A percentile compares a stretch with the other conserved stretches of the same genome.
Conservation (phyloP, 495 filamentous ascomycete species). For the Jackrogersella multiformis region DNA sequence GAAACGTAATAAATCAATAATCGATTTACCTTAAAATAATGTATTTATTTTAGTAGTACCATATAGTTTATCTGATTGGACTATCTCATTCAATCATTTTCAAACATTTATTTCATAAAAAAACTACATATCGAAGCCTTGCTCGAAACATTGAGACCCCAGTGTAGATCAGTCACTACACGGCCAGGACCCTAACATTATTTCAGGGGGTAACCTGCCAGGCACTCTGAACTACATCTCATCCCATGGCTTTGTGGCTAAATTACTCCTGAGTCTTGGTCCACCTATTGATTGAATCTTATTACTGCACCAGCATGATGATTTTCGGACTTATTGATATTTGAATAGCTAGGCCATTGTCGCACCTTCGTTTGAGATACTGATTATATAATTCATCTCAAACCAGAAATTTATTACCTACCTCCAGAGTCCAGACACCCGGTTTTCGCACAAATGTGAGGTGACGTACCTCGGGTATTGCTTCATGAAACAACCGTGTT, state of each 20-base stretch:
- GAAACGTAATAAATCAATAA: no score
- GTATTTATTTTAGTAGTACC: no score
- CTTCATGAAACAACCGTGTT: conserved; percentile 6
- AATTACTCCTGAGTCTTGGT: conserved; percentile 9
- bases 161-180: no score
- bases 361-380: neutral
- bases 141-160: no score
- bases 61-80: no score
- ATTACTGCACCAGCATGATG: neutral
- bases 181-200: no score
- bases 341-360: neutral
- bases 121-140: no score
- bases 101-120: no score
- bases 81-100: no score
- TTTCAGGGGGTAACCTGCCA: no score
- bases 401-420: neutral
- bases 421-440: no score
- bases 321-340: neutral
- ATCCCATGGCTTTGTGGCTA: conserved; percentile 27
- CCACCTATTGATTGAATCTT: neutral
- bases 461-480: conserved; percentile 33
- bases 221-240: neutral
- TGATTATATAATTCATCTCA: neutral
- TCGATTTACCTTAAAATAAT: no score
- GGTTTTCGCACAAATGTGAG: neutral